These are phyloP conservation scores for Hysterangium stoloniferum DNA, from an alignment of 768 basidiomycete species.

Conservation along the genomic window DNA sequence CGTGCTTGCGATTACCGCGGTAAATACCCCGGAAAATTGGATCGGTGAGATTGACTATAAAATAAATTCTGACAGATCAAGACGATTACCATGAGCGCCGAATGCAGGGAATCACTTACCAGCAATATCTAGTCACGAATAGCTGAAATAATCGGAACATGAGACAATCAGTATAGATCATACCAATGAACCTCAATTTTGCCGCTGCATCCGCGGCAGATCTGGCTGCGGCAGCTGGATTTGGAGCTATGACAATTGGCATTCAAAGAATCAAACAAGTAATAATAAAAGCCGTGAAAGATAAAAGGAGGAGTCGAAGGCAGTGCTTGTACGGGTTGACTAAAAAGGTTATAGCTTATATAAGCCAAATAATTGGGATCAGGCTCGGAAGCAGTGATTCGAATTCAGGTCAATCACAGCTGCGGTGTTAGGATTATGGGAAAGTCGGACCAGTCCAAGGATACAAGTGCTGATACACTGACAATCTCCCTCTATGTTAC, in stretches of 20 bases:
- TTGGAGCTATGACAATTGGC: neutral
- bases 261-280: too few species aligned
- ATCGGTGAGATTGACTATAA: constrained; percentile 46
- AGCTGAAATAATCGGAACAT: neutral
- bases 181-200: constrained; percentile 30
- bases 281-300: too few species aligned
- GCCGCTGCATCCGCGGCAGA: constrained; percentile 13
- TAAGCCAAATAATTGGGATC: too few species aligned
- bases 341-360: too few species aligned
- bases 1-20: constrained; percentile 41
- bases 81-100: neutral
- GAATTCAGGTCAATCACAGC: too few species aligned
- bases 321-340: too few species aligned
- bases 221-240: neutral
- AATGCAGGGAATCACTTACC: constrained; percentile 23
- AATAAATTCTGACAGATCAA: neutral
- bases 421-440: too few species aligned
- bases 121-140: constrained; percentile 28
- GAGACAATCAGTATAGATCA: neutral
- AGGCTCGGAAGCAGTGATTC: too few species aligned
- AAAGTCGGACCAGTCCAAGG: too few species aligned
- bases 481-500: too few species aligned
- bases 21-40: constrained; percentile 48
- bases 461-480: too few species aligned
- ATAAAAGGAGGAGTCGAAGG: too few species aligned